Base-by-base conservation (phyloP, 225 moss, liverwort and hornwort genomes). In the Antitrichia curtipendula region DNA sequence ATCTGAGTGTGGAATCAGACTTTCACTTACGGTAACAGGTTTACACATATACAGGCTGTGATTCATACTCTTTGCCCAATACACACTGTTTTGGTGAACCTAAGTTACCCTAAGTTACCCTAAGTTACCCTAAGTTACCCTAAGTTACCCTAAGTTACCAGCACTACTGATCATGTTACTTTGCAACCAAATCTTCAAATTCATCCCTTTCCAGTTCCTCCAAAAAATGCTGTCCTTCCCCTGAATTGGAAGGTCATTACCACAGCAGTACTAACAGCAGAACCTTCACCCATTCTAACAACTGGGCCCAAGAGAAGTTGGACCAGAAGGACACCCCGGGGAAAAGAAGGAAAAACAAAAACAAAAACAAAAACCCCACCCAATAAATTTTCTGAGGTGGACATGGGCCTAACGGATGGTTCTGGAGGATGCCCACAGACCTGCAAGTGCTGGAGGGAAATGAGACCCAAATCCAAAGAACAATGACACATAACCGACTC, bases 401-500 rank as follows among this genome's bases (percentile, higher is more conserved):
- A 88, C 69, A 28, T 62, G 82, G 40, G 38, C 6, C 16, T 20
- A 88, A 77, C 13, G 31, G 82, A 59, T 17, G 78, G 72, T 82
- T 23, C 6, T 49, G 82, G 27, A 72, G 52, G 88, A 70, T 49
- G 85, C 77, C 81, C 19, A 6, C 73, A 9, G 41, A 1, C 43
- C 70, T 22, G 38, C 76, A 10, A 52, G 52, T 5, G 52, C 52
- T 34, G 75, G 36, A 53, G n/a, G 75, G 14, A 52, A 23, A 2
- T 6, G 53, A 23, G 81, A 53, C 85, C 87, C 85, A 77, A 64
- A 91, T 91, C 91, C 89, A 85, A 77, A 82, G 76, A 91, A 91
- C 84, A 89, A 71, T 31, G 85, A 91, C 89, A 36, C 77, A 8
- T 41, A 89, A 87, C 91, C 47, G 40, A 82, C 85, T 62, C 25